phyloP scores from a whole-genome alignment of 306 rosid genomes.

The Trifolium dubium region DNA sequence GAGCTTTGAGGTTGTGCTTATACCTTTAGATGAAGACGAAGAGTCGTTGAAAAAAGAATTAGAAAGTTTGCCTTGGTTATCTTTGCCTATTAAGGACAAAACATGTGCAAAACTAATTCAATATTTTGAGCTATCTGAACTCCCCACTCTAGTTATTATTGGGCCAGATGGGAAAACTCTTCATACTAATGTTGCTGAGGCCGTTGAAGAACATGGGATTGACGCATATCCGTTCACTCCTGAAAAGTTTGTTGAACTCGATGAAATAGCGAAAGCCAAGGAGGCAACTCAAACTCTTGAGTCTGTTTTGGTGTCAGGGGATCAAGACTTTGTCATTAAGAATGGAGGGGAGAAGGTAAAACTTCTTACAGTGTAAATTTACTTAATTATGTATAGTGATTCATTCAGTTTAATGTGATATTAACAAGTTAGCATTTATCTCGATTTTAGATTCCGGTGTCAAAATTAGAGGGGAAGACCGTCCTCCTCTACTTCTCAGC shows the following conservation, averaged over 20 bases:
- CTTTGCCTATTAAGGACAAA: constrained; percentile 71
- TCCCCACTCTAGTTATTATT: constrained; percentile 68
- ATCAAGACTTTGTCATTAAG: constrained; percentile 55
- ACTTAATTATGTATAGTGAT: not conserved
- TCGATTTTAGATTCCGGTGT: constrained; percentile 61
- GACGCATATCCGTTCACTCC: constrained; percentile 77
- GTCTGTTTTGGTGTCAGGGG: constrained; percentile 62
- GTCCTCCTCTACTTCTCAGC: constrained; percentile 88
- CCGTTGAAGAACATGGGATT: constrained; percentile 61
- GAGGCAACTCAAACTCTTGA: constrained; percentile 68
- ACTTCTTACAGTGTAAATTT: not conserved
- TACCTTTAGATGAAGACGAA: constrained; percentile 60
- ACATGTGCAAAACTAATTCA: constrained; percentile 43
- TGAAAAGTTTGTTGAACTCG: constrained; percentile 63
- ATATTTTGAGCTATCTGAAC: constrained; percentile 59
- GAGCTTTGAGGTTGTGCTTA: constrained; percentile 67
- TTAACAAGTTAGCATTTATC: constrained; percentile 11
- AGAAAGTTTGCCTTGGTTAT: constrained; percentile 59
- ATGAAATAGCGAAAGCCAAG: constrained; percentile 61
- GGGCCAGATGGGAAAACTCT: constrained; percentile 76
- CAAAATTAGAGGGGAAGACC: constrained; percentile 68
- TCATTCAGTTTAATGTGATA: not conserved
- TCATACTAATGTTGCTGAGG: constrained; percentile 57
- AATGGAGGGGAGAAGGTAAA: constrained; percentile 64
- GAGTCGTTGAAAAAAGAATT: constrained; percentile 51